Evolutionary conservation across 2,329 filamentous ascomycete genomes (phyloP).

Genomic region (Pseudocercospora fuligena): DNA sequence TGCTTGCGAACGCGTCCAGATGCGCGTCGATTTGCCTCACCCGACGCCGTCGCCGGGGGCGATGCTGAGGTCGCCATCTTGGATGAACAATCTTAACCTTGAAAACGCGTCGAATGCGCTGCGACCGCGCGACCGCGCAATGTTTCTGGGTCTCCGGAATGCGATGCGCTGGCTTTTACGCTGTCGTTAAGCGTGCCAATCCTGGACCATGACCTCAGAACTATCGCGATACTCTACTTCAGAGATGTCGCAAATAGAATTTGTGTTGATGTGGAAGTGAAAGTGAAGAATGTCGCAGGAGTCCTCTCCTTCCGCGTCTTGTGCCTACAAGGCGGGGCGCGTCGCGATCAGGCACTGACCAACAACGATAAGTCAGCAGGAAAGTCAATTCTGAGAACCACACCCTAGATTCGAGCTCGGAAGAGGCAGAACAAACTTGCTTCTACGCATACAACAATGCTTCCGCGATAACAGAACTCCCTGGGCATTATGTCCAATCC

Average conservation of each 20-base stretch:
- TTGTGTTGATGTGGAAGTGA: neutral
- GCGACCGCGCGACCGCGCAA: constrained; percentile 2
- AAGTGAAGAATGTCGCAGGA: neutral
- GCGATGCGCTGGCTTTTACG: neutral
- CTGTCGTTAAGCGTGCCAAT: neutral
- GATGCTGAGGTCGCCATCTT: constrained; percentile 30
- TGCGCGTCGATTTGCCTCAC: constrained; percentile 61
- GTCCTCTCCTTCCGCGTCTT: neutral
- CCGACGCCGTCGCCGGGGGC: constrained; percentile 42
- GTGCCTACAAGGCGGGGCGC: neutral
- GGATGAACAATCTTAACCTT: neutral
- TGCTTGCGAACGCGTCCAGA: constrained; percentile 58
- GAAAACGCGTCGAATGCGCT: constrained; percentile 4
- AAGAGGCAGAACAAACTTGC: neutral
- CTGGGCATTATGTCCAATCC: constrained; percentile 59
- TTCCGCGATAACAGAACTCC: constrained; percentile 26
- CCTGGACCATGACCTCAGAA: neutral
- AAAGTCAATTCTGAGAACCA: neutral
- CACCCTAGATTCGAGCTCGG: neutral
- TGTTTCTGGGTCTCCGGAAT: neutral
- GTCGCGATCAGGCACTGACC: neutral
- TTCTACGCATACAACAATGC: constrained; percentile 19
- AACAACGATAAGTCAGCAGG: neutral
- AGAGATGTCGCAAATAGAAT: neutral
- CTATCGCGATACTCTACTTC: neutral